Percentiles rank a stretch among this genome's conserved stretches.
phyloP scores from a whole-genome alignment of 768 basidiomycete genomes.

The Collybiopsis confluens region DNA sequence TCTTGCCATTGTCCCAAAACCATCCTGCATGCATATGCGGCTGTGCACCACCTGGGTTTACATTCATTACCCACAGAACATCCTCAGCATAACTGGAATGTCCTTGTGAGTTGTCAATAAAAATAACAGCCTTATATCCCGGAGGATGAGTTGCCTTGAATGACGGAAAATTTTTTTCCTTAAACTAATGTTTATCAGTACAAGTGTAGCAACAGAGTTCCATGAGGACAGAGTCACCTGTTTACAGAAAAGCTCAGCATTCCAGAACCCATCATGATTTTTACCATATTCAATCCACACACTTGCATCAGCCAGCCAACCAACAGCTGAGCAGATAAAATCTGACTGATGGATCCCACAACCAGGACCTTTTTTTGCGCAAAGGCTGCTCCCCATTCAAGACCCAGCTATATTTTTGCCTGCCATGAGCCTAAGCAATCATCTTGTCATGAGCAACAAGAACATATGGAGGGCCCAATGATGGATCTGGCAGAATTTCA shows the following conservation, averaged over 20 bases:
- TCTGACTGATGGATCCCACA: slow-evolving; percentile 28
- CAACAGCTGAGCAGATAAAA: slow-evolving; percentile 30
- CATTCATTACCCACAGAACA: slow-evolving; percentile 19
- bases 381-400: slow-evolving; percentile 18
- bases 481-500: neutral
- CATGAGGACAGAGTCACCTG: slow-evolving; percentile 18
- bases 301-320: slow-evolving; percentile 23
- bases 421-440: slow-evolving; percentile 36
- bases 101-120: slow-evolving; percentile 23
- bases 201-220: neutral
- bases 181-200: slow-evolving; percentile 21
- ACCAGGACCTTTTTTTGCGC: slow-evolving; percentile 27
- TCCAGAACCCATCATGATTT: slow-evolving; percentile 27
- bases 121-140: slow-evolving; percentile 10
- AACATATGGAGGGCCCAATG: neutral
- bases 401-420: slow-evolving; percentile 13
- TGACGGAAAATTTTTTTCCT: slow-evolving; percentile 16
- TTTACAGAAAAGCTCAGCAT: slow-evolving; percentile 23
- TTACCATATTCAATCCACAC: slow-evolving; percentile 32
- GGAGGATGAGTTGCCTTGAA: slow-evolving; percentile 11
- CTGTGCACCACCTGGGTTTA: slow-evolving; percentile 12
- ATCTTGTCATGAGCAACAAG: slow-evolving; percentile 32
- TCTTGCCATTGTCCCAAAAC: no score
- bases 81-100: slow-evolving; percentile 21
- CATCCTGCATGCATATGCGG: no score